Base-by-base conservation (phyloP, 2,329 filamentous ascomycete species). In the Botryosphaeria dothidea region DNA sequence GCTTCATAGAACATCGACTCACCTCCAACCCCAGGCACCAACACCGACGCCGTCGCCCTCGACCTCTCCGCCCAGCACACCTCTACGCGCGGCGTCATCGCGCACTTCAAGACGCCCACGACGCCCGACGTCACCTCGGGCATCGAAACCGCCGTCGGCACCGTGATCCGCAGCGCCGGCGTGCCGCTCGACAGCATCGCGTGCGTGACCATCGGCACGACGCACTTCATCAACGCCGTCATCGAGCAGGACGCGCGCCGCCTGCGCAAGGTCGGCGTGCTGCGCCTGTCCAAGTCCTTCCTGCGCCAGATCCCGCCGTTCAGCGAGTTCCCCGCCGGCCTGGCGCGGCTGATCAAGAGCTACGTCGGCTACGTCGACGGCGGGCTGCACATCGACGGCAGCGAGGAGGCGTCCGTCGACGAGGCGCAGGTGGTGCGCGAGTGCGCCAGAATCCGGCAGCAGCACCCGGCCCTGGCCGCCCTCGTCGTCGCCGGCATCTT, bases 401-500 rank as follows among this genome's bases (percentile, higher is more conserved):
- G 75, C 2, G 71, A 79, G 66, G 76, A 79, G 69, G 75, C 76
- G 13, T 73, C 78, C 4, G 67, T 85, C 62, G 71, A 75, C 8
- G 80, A 83, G 69, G 72, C 74, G 25, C 77, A 84, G 77, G 74
- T 83, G 21, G 69, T 81, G 5, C 75, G 78, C 41, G 73, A 81
- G 68, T 82, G 80, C 65, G 75, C 70, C 4, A 74, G 76, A 21
- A 82, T 83, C 68, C 80, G 78, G 69, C 75, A 78, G 41, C 78
- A 78, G 23, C 77, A 78, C 1, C 73, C 83, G 60, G 76, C 73
- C 21, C 73, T 83, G 60, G 76, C 73, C 21, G 79, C 79, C 43
- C 76, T 89, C 1, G 85, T 86, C 0, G 75, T 89, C 4, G 81
- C 83, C 4, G 85, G 86, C 1, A 81, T 87, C 8, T 88, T 85